Evolutionary conservation across 768 basidiomycete species (phyloP).

Genomic region (Steccherinum ochraceum): DNA sequence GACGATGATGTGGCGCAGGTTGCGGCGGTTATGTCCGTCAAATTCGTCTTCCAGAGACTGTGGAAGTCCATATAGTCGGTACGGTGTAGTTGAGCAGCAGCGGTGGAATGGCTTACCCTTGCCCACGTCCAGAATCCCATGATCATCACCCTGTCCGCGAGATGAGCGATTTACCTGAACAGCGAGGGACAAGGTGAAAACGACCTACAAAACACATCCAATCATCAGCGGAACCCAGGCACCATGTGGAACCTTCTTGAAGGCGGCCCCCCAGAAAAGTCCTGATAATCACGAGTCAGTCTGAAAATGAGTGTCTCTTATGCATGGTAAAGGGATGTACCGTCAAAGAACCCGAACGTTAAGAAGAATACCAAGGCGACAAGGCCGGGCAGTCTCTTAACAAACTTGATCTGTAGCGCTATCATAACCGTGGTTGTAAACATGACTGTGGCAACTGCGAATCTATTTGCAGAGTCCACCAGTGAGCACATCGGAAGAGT

Average conservation of each 20-base stretch:
- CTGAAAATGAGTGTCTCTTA: no score
- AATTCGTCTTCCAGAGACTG: conserved; percentile 54
- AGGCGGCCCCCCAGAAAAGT: conserved; percentile 59
- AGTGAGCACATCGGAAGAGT: neutral
- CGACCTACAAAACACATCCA: conserved; percentile 41
- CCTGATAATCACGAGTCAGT: no score
- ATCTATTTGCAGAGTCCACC: conserved; percentile 45
- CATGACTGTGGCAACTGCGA: conserved; percentile 63
- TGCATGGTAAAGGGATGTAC: conserved; percentile 13
- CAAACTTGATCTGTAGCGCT: conserved; percentile 48
- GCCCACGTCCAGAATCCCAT: conserved; percentile 69
- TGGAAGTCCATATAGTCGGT: neutral
- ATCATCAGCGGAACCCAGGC: conserved; percentile 65
- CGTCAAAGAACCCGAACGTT: conserved; percentile 60
- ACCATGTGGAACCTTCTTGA: conserved; percentile 57
- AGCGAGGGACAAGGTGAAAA: no score
- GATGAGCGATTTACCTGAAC: neutral
- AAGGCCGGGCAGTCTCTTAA: conserved; percentile 42
- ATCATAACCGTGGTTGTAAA: conserved; percentile 53
- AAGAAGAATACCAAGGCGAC: conserved; percentile 42
- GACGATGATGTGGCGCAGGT: conserved; percentile 51
- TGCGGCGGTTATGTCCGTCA: conserved; percentile 48
- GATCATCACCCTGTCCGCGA: conserved; percentile 27
- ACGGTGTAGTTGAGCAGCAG: neutral
- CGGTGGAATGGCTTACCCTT: conserved; percentile 26